phyloP scores from a whole-genome alignment of 768 basidiomycete genomes.

The Collybiopsis luxurians region DNA sequence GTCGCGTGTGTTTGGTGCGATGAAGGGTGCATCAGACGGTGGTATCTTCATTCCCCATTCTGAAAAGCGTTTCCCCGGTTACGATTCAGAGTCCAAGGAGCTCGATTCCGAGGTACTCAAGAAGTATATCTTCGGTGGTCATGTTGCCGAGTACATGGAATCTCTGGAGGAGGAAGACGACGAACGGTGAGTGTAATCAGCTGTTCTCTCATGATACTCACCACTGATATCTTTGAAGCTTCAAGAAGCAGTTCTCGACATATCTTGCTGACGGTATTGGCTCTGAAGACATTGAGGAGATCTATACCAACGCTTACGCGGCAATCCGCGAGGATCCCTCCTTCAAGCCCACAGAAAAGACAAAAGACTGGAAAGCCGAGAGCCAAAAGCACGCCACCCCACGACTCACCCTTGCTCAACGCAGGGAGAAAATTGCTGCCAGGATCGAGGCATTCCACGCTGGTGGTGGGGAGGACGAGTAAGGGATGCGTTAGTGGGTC shows the following conservation, averaged over 20 bases:
- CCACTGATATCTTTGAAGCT: too few species aligned
- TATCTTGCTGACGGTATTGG: conserved; percentile 96
- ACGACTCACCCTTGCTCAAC: conserved; percentile 75
- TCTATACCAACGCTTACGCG: conserved; percentile 89
- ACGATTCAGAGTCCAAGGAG: conserved; percentile 88
- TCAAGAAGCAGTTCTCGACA: conserved; percentile 95
- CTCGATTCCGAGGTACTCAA: conserved; percentile 93
- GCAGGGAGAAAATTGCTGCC: conserved; percentile 71
- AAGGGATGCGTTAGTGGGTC: conserved; percentile 23
- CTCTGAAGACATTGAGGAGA: conserved; percentile 96
- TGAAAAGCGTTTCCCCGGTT: conserved; percentile 97
- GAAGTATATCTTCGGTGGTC: conserved; percentile 97
- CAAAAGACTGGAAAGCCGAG: conserved; percentile 90
- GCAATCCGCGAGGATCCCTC: conserved; percentile 94
- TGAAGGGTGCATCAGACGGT: conserved; percentile 98
- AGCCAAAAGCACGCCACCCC: conserved; percentile 61
- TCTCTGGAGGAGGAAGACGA: conserved; percentile 99
- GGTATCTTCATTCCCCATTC: conserved; percentile 98
- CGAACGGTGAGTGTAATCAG: conserved; percentile 60
- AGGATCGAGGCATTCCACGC: conserved; percentile 92
- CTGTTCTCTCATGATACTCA: neutral
- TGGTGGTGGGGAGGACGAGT: conserved; percentile 61
- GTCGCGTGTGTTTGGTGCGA: conserved; percentile 94
- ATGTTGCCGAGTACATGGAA: conserved; percentile 99
- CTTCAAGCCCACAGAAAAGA: conserved; percentile 88